phyloP scores from a whole-genome alignment of 2,329 filamentous ascomycete species.

The Scedosporium aurantiacum region DNA sequence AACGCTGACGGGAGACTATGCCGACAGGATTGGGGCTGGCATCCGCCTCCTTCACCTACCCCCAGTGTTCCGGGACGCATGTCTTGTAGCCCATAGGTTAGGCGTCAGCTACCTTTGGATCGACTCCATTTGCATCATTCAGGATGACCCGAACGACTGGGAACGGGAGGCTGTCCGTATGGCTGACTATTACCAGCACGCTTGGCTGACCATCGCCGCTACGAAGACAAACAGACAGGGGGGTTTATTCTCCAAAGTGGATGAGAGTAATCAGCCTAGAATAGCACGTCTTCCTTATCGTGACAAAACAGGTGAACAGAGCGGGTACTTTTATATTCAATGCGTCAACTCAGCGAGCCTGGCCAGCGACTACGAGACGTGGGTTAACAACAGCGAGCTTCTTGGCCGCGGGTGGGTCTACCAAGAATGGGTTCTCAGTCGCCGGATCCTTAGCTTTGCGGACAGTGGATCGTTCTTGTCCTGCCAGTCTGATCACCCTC shows the following conservation, averaged over 20 bases:
- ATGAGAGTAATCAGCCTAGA: background rate
- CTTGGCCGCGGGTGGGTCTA: background rate
- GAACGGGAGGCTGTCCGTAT: background rate
- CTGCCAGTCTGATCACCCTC: background rate
- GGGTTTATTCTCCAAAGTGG: background rate
- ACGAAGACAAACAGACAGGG: background rate
- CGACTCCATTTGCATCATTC: conserved; percentile 6
- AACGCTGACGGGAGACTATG: background rate
- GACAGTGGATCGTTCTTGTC: background rate
- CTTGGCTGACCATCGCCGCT: background rate
- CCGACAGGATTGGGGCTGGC: background rate
- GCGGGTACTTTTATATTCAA: background rate
- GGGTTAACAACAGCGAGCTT: background rate
- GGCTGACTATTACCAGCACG: background rate
- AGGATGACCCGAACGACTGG: background rate
- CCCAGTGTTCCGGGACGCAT: background rate
- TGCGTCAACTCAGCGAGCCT: background rate
- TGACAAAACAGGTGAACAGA: background rate
- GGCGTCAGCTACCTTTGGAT: conserved; percentile 7
- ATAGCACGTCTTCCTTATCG: background rate
- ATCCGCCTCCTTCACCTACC: background rate
- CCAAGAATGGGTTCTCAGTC: background rate
- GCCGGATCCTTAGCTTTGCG: background rate
- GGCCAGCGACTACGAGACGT: background rate
- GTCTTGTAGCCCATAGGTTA: background rate